These are phyloP conservation scores for Mycena pura DNA, from an alignment of 768 basidiomycete species.

Conservation along the genomic window DNA sequence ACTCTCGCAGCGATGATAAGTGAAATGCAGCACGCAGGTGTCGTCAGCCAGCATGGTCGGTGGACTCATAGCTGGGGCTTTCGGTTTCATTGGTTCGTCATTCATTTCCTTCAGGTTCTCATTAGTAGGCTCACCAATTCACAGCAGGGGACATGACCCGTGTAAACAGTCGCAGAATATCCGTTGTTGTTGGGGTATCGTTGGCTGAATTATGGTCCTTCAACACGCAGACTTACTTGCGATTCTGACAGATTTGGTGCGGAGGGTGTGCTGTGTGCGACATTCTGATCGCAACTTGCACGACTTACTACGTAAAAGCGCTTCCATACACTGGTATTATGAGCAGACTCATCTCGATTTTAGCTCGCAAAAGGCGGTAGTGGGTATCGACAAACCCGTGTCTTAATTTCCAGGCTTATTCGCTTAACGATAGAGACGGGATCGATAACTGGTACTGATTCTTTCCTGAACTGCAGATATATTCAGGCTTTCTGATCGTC, in stretches of 20 bases:
- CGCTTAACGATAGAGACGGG: conserved; percentile 39
- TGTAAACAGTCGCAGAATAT: neutral
- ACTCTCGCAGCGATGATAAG: too few species aligned
- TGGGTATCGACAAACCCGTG: conserved; percentile 32
- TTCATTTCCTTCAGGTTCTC: neutral
- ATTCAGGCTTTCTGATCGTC: neutral
- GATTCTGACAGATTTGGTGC: conserved; percentile 24
- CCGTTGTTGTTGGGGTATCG: neutral
- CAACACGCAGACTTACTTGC: neutral
- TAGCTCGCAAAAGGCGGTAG: conserved; percentile 31
- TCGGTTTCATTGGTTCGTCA: neutral
- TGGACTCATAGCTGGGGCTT: neutral
- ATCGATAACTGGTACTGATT: conserved; percentile 35
- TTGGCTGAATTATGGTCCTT: neutral
- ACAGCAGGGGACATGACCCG: neutral
- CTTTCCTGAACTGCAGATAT: too few species aligned
- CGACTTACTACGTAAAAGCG: conserved; percentile 35
- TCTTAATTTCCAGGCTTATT: conserved; percentile 31
- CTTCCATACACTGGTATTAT: neutral
- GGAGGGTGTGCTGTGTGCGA: conserved; percentile 33
- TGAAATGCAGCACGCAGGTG: neutral
- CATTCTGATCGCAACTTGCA: conserved; percentile 33
- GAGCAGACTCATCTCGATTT: neutral
- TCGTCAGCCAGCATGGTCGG: neutral
- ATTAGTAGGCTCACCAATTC: too few species aligned